Evolutionary conservation across 441 rosid species (phyloP).

Genomic region (Erysimum cheiri): DNA sequence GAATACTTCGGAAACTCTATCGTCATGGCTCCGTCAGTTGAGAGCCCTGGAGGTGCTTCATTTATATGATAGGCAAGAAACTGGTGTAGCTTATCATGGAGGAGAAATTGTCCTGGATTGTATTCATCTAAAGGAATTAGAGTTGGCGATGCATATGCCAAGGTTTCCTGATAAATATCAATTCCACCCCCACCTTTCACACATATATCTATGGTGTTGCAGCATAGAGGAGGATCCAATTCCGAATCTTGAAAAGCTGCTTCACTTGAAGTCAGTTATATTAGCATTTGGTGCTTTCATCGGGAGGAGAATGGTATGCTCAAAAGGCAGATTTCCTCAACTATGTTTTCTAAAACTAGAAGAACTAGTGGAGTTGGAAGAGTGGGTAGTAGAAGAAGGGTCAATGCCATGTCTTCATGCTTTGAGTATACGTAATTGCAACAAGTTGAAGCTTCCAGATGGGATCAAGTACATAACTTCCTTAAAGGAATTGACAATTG

Average conservation of each 20-base stretch:
- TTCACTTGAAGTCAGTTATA: slow-evolving; percentile 9
- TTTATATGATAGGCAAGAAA: not conserved
- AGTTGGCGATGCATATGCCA: slow-evolving; percentile 16
- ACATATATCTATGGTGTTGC: not conserved
- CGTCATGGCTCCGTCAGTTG: not conserved
- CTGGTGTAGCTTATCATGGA: not conserved
- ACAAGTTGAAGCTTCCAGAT: slow-evolving; percentile 21
- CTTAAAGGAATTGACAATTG: slow-evolving; percentile 7
- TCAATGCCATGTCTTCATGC: slow-evolving; percentile 29
- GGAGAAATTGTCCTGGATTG: not conserved
- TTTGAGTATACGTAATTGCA: not conserved
- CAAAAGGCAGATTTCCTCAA: slow-evolving; percentile 32
- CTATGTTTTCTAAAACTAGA: not conserved
- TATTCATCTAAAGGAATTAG: slow-evolving; percentile 5
- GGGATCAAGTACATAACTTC: slow-evolving; percentile 19
- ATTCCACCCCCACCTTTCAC: slow-evolving; percentile 15
- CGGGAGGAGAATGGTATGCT: slow-evolving; percentile 30
- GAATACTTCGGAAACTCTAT: not conserved
- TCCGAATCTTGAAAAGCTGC: slow-evolving; percentile 24
- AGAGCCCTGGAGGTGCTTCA: not conserved
- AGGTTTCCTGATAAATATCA: slow-evolving; percentile 10
- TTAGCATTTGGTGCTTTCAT: not conserved
- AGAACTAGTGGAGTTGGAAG: slow-evolving; percentile 14
- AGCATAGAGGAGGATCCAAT: slow-evolving; percentile 36
- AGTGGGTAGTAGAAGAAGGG: slow-evolving; percentile 41